Conservation (phyloP, 148 eudicot species). For the Camellia granthamiana region DNA sequence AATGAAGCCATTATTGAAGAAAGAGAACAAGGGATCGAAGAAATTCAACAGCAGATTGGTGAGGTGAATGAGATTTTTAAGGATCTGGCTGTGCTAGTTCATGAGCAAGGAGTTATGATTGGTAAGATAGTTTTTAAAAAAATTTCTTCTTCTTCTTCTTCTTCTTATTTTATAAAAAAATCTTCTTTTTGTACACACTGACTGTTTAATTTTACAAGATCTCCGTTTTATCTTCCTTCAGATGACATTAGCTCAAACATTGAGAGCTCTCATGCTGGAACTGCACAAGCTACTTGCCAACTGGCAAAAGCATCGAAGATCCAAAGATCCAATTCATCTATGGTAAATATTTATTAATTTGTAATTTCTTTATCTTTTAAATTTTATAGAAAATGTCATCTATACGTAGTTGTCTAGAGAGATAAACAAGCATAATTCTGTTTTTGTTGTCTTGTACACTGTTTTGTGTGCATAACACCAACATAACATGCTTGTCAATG, state of each 20-base stretch:
- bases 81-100: conserved; percentile 58
- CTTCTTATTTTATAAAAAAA: no score
- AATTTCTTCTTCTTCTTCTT: background rate
- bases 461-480: no score
- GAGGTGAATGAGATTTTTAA: conserved; percentile 65
- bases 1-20: conserved; percentile 65
- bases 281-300: conserved; percentile 37
- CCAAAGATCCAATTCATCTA: conserved; percentile 53
- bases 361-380: background rate
- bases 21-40: conserved; percentile 65
- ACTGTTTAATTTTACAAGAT: background rate
- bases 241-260: conserved; percentile 58
- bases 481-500: no score
- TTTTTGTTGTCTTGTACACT: no score
- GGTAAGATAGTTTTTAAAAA: conserved; percentile 22
- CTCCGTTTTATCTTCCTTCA: conserved; percentile 16
- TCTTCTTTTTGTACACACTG: background rate
- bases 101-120: conserved; percentile 49
- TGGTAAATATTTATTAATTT: conserved; percentile 30
- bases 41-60: conserved; percentile 59
- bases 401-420: background rate
- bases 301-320: conserved; percentile 53
- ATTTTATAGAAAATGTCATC: background rate
- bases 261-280: conserved; percentile 44
- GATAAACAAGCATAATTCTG: no score